A percentile compares a stretch with the other conserved stretches of the same genome.
These are phyloP conservation scores for Ambrosiella beaveri DNA, from an alignment of 2,329 filamentous ascomycete genomes.

Conservation along the genomic window DNA sequence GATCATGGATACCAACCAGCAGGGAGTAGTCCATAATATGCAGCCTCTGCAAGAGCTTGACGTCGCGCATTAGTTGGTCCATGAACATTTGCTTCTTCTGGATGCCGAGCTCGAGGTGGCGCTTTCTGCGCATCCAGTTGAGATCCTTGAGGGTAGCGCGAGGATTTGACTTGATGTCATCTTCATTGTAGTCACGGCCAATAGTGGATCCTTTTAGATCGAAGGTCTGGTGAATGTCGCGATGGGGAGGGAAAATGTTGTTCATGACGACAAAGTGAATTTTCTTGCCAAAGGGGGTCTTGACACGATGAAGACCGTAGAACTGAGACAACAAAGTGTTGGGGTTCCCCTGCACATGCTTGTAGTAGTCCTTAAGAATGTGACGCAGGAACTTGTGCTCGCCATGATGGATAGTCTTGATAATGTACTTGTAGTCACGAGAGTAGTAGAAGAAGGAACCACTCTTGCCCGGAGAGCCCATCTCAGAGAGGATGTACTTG, in stretches of 20 bases:
- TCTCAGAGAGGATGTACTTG: conserved; percentile 95
- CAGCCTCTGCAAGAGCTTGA: conserved; percentile 66
- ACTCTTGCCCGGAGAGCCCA: conserved; percentile 93
- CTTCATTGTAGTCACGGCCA: conserved; percentile 78
- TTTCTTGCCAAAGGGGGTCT: conserved; percentile 95
- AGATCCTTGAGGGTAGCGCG: conserved; percentile 88
- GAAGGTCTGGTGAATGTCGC: conserved; percentile 93
- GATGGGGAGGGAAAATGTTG: conserved; percentile 91
- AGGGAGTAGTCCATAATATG: conserved; percentile 99
- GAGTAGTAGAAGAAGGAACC: conserved; percentile 99
- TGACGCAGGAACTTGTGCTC: conserved; percentile 79
- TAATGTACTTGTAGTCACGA: conserved; percentile 98
- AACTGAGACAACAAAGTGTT: conserved; percentile 96
- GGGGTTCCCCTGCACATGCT: conserved; percentile 80
- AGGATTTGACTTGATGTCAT: conserved; percentile 74
- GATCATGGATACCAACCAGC: conserved; percentile 82
- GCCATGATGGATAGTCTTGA: conserved; percentile 95
- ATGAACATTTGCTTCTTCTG: conserved; percentile 78
- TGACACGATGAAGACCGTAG: conserved; percentile 90
- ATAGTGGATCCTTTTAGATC: conserved; percentile 94
- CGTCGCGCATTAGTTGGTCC: conserved; percentile 74
- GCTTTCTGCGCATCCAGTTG: conserved; percentile 80
- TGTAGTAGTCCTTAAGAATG: conserved; percentile 80
- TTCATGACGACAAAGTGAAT: conserved; percentile 99
- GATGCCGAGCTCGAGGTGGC: conserved; percentile 75